These are phyloP conservation scores for Chalaropsis ovoidea DNA, from an alignment of 2,329 filamentous ascomycete genomes.

Conservation along the genomic window DNA sequence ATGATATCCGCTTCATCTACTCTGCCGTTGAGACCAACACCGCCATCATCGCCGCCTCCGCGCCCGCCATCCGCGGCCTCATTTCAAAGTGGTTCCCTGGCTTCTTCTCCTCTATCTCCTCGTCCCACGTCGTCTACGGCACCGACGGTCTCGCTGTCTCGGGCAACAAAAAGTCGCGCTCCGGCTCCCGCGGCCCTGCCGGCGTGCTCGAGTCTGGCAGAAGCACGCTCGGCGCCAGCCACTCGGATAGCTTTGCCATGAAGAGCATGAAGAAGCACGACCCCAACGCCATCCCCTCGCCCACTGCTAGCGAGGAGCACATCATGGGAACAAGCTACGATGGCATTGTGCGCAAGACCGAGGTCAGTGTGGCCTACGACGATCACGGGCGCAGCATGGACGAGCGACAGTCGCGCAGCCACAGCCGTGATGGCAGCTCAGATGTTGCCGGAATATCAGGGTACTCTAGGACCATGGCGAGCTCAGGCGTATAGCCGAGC, in stretches of 20 bases:
- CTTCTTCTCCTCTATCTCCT: slow-evolving; percentile 28
- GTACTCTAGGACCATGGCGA: slow-evolving; percentile 9
- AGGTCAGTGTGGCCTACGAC: slow-evolving; percentile 29
- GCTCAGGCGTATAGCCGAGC: neutral
- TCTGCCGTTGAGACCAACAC: slow-evolving; percentile 34
- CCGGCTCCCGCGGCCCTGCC: slow-evolving; percentile 9
- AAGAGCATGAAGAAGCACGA: slow-evolving; percentile 31
- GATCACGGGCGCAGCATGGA: slow-evolving; percentile 18
- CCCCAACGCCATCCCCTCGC: slow-evolving; percentile 32
- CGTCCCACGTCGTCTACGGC: slow-evolving; percentile 9
- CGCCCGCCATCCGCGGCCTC: slow-evolving; percentile 33
- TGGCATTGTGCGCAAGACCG: slow-evolving; percentile 34
- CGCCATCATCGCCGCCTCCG: slow-evolving; percentile 34
- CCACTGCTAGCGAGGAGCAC: slow-evolving; percentile 34
- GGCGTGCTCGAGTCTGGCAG: neutral
- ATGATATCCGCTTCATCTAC: slow-evolving; percentile 31
- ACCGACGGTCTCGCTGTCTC: slow-evolving; percentile 25
- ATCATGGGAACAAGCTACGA: slow-evolving; percentile 33
- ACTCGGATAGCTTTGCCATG: slow-evolving; percentile 27
- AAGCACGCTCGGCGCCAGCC: slow-evolving; percentile 17
- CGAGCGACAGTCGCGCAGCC: neutral
- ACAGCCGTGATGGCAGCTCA: slow-evolving; percentile 3
- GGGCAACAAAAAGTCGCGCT: slow-evolving; percentile 25
- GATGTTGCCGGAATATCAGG: slow-evolving; percentile 1
- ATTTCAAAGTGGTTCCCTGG: slow-evolving; percentile 32